These are phyloP conservation scores for Monosporascus sp. DNA, from an alignment of 2,329 filamentous ascomycete genomes.

Conservation along the genomic window DNA sequence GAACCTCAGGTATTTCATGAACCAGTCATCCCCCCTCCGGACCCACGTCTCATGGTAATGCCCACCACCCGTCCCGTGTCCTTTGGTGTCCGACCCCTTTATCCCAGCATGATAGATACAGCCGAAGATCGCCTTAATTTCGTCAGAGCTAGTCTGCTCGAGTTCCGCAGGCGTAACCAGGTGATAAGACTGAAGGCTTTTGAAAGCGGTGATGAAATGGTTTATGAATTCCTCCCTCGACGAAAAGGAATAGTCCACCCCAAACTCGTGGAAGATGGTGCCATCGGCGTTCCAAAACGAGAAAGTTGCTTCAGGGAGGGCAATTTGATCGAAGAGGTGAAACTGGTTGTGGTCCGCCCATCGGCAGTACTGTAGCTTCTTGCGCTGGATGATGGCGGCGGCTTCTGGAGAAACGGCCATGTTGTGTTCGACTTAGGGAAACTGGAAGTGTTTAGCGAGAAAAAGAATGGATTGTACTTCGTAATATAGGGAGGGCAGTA, in stretches of 20 bases:
- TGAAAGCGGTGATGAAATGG: constrained; percentile 1
- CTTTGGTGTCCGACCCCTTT: background rate
- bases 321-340: constrained; percentile 5
- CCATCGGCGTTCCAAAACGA: constrained; percentile 1
- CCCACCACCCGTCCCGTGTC: constrained; percentile 2
- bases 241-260: background rate
- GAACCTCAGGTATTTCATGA: constrained; percentile 5
- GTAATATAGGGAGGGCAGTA: no score
- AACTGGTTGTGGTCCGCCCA: constrained; percentile 7
- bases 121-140: constrained; percentile 8
- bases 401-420: constrained; percentile 2
- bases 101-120: constrained; percentile 3
- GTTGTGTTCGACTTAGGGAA: no score
- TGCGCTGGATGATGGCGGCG: constrained; percentile 10
- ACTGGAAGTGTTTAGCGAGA: no score
- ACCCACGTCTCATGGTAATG: constrained; percentile 10
- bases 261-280: background rate
- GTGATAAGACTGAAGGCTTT: constrained; percentile 1
- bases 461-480: no score
- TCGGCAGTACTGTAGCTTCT: constrained; percentile 10
- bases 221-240: constrained; percentile 3
- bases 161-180: constrained; percentile 2
- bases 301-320: constrained; percentile 7
- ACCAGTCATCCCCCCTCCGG: constrained; percentile 6
- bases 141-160: constrained; percentile 6